Evolutionary conservation across 1,284 basidiomycete species (phyloP).

Genomic region (Pisolithus thermaeus): DNA sequence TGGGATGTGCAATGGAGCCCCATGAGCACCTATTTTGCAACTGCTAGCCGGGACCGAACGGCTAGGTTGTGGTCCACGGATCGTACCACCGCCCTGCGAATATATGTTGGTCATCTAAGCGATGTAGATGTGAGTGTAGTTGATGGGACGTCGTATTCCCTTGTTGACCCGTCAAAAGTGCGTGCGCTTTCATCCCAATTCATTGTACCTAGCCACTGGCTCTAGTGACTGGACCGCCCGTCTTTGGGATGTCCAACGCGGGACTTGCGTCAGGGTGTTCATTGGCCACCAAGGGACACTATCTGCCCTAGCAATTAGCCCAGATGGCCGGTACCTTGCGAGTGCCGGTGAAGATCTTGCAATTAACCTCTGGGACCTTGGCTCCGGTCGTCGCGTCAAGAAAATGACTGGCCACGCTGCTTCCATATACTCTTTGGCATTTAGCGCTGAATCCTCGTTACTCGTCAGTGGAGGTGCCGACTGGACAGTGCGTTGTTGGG

Average conservation of each 20-base stretch:
- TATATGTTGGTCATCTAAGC: constrained; percentile 94
- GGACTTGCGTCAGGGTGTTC: constrained; percentile 91
- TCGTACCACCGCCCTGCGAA: constrained; percentile 77
- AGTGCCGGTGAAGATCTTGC: constrained; percentile 89
- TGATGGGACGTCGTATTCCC: neutral
- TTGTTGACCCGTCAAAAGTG: constrained; percentile 51
- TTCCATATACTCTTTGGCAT: constrained; percentile 85
- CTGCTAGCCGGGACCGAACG: constrained; percentile 89
- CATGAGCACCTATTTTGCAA: constrained; percentile 97
- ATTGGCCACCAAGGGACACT: constrained; percentile 91
- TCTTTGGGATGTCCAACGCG: constrained; percentile 98
- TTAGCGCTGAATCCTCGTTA: constrained; percentile 86
- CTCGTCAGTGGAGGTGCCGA: constrained; percentile 89
- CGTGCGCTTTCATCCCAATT: constrained; percentile 96
- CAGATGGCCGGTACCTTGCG: constrained; percentile 91
- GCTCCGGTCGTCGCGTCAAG: constrained; percentile 89
- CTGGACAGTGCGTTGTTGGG: constrained; percentile 96
- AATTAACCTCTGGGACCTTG: constrained; percentile 96
- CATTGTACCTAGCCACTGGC: constrained; percentile 94
- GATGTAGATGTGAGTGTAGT: constrained; percentile 86
- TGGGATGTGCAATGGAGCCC: constrained; percentile 99
- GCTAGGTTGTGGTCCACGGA: constrained; percentile 97
- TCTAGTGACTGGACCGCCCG: constrained; percentile 95
- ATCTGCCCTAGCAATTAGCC: constrained; percentile 85
- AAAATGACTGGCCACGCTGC: constrained; percentile 94